Conservation (phyloP, 495 filamentous ascomycete species). For the Parathielavia hyrcaniae region DNA sequence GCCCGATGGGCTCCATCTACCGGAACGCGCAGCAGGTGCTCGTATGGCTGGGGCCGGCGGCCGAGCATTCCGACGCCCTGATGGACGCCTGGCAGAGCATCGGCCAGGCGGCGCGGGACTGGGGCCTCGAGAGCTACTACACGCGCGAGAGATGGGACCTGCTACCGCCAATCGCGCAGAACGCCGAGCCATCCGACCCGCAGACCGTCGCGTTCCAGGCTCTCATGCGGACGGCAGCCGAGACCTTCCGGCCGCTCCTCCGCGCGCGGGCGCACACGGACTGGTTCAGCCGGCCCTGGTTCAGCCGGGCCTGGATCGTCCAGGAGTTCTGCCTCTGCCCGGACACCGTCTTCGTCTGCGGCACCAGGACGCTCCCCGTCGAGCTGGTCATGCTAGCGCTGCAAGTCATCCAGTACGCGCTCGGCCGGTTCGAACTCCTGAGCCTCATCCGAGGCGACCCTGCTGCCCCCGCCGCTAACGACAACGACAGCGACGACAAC, state of each 20-base stretch:
- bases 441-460: neutral
- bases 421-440: neutral
- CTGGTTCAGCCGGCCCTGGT: neutral
- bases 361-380: neutral
- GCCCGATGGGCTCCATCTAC: conserved; percentile 30
- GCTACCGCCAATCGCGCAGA: neutral
- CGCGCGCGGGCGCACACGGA: too few relatives aligned
- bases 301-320: neutral
- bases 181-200: neutral
- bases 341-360: neutral
- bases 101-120: neutral
- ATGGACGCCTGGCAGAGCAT: conserved; percentile 5
- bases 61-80: conserved; percentile 1
- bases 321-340: conserved; percentile 1
- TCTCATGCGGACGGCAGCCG: neutral
- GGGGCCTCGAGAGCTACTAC: neutral
- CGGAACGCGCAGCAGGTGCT: conserved; percentile 16
- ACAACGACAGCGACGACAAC: too few relatives aligned
- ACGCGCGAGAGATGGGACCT: neutral
- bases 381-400: neutral
- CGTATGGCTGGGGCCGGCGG: conserved; percentile 27
- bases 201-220: neutral
- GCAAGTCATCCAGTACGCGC: neutral
- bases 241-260: neutral
- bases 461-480: neutral